Conservation (phyloP, 495 filamentous ascomycete genomes). For the Aspergillus saccharolyticus region DNA sequence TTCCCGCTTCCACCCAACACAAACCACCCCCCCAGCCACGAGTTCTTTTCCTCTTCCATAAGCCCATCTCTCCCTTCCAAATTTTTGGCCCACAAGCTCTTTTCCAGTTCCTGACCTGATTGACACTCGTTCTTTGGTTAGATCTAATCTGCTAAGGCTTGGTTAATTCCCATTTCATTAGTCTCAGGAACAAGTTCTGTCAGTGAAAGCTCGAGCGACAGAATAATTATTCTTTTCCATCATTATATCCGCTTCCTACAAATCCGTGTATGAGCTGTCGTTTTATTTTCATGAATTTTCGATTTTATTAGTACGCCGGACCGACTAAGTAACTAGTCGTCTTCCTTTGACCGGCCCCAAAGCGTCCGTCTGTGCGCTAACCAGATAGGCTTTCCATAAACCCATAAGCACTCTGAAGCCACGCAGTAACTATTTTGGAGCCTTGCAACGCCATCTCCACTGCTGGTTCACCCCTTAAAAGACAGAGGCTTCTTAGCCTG, state of each 20-base stretch:
- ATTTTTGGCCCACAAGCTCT: neutral
- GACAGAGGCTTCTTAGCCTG: conserved; percentile 21
- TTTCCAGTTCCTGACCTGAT: neutral
- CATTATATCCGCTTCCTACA: neutral
- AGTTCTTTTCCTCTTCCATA: conserved; percentile 6
- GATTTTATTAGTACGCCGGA: neutral
- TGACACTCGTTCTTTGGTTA: neutral
- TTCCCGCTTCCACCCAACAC: conserved; percentile 1
- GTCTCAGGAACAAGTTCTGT: neutral
- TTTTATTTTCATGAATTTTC: neutral
- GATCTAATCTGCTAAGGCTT: neutral
- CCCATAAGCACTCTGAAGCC: conserved; percentile 13
- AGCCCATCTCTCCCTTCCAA: conserved; percentile 1
- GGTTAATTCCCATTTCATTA: neutral
- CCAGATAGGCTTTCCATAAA: conserved; percentile 19
- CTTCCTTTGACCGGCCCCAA: neutral
- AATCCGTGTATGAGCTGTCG: neutral
- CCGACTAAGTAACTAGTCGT: neutral
- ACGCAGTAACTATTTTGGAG: conserved; percentile 19
- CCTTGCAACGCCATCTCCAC: conserved; percentile 25
- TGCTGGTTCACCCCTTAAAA: conserved; percentile 20
- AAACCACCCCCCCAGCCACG: conserved; percentile 11
- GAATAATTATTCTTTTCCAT: neutral
- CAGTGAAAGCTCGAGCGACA: neutral
- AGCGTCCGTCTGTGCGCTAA: conserved; percentile 10